phyloP scores from a whole-genome alignment of 495 filamentous ascomycete genomes.

The Penicillium salamii region DNA sequence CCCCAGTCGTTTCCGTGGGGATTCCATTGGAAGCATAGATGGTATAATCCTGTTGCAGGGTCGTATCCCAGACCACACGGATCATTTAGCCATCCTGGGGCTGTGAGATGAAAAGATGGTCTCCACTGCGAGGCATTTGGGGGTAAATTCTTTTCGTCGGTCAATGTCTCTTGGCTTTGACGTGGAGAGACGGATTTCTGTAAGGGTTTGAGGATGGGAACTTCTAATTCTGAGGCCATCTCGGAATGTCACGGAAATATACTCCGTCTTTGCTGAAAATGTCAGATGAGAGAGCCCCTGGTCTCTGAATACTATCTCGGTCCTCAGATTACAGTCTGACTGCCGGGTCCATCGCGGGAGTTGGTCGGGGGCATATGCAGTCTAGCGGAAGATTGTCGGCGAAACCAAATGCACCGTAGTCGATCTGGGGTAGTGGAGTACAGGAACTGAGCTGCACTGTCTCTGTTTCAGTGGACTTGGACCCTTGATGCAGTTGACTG shows the following conservation, averaged over 20 bases:
- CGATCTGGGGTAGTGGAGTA: slow-evolving; percentile 1
- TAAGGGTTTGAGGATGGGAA: background rate
- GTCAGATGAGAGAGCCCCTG: too few species aligned
- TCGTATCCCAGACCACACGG: slow-evolving; percentile 57
- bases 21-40: slow-evolving; percentile 49
- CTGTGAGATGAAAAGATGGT: slow-evolving; percentile 49
- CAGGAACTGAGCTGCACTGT: background rate
- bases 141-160: background rate
- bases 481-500: background rate
- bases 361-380: slow-evolving; percentile 14
- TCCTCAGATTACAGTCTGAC: too few species aligned
- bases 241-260: too few species aligned
- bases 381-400: slow-evolving; percentile 19
- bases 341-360: too few species aligned
- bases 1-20: slow-evolving; percentile 44
- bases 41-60: slow-evolving; percentile 38
- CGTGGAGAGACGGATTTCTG: background rate
- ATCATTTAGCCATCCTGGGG: slow-evolving; percentile 58
- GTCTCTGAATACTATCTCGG: too few species aligned
- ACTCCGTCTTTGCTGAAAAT: too few species aligned
- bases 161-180: background rate
- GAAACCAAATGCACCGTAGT: slow-evolving; percentile 12
- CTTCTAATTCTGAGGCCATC: background rate
- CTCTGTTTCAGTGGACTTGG: background rate
- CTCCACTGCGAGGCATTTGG: slow-evolving; percentile 31